A percentile compares a stretch with the other conserved stretches of the same genome.
These are phyloP conservation scores for Oehlia diaphana DNA, from an alignment of 192 early-diverging fungal genomes.

Conservation along the genomic window DNA sequence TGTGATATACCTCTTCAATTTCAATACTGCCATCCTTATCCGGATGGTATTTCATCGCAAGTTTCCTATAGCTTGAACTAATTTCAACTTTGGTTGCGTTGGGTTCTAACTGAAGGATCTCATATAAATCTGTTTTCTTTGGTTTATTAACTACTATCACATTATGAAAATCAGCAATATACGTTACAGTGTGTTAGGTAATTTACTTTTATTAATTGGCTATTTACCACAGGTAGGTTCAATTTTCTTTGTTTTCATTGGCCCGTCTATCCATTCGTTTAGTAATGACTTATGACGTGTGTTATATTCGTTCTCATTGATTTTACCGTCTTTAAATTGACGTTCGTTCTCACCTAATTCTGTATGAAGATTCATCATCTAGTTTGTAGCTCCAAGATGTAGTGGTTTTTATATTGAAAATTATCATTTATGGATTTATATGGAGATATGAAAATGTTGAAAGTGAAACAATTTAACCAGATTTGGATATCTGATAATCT, in stretches of 20 bases:
- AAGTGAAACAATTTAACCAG: no score
- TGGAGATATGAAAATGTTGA: no score
- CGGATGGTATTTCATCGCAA: constrained; percentile 83
- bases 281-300: not conserved
- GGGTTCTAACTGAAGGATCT: constrained; percentile 75
- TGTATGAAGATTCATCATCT: not conserved
- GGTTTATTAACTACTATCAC: constrained; percentile 33
- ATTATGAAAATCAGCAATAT: not conserved
- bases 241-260: no score
- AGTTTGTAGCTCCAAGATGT: no score
- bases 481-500: no score
- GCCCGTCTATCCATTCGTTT: not conserved
- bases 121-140: constrained; percentile 86
- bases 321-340: not conserved
- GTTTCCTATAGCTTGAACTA: constrained; percentile 94
- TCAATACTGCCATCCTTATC: constrained; percentile 57
- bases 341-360: not conserved
- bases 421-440: no score
- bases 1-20: not conserved
- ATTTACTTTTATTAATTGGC: no score
- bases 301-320: constrained; percentile 1
- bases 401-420: no score
- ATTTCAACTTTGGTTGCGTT: constrained; percentile 75
- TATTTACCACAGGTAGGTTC: not conserved
- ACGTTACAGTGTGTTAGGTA: not conserved